phyloP scores from a whole-genome alignment of 345 rosid species.

The Salix udensis region DNA sequence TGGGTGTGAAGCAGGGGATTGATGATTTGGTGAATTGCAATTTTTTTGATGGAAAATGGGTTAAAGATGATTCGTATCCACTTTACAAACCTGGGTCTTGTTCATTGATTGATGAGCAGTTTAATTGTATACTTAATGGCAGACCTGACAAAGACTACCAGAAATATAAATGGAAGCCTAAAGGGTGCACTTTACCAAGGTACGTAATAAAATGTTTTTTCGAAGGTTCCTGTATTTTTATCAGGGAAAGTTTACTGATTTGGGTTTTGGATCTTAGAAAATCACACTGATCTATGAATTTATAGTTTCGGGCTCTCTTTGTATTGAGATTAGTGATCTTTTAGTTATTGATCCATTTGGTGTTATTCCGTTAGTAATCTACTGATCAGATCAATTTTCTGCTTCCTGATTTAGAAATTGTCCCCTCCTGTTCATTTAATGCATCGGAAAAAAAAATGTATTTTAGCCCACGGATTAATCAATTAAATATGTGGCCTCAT shows the following conservation, averaged over 20 bases:
- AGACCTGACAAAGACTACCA: slow-evolving; percentile 70
- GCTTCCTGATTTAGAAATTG: not conserved
- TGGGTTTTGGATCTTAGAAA: not conserved
- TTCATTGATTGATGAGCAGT: slow-evolving; percentile 75
- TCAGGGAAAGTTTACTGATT: not conserved
- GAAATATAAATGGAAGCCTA: slow-evolving; percentile 88
- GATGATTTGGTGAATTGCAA: slow-evolving; percentile 53
- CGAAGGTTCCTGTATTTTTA: not conserved
- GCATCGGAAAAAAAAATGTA: not conserved
- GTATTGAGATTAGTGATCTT: not conserved
- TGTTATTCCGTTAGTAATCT: not conserved
- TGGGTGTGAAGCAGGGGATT: slow-evolving; percentile 34
- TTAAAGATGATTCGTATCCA: slow-evolving; percentile 82
- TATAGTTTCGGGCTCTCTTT: not conserved
- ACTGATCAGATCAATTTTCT: not conserved
- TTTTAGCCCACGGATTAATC: not conserved
- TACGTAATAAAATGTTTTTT: slow-evolving; percentile 5
- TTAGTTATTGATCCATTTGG: not conserved
- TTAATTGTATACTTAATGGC: slow-evolving; percentile 70
- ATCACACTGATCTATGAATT: not conserved
- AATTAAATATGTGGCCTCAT: not conserved
- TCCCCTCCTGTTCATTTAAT: not conserved
- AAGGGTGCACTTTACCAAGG: slow-evolving; percentile 80
- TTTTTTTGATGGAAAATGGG: slow-evolving; percentile 84
- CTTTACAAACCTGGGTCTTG: slow-evolving; percentile 89